phyloP scores from a whole-genome alignment of 352 stramenopile genomes.

The Phytophthora palmivora region DNA sequence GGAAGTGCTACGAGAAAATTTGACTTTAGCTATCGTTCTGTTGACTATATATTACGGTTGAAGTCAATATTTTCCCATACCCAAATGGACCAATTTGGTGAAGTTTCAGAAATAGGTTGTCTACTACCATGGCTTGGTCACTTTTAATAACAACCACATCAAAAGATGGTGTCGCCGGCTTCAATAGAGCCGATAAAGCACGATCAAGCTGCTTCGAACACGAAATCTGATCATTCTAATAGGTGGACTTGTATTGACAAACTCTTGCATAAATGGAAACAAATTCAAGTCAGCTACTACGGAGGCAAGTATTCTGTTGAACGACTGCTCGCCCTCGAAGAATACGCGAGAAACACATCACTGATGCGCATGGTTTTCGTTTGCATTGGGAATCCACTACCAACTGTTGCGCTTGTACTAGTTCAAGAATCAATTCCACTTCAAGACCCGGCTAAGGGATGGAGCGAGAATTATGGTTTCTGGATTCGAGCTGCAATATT shows the following conservation, averaged over 20 bases:
- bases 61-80: too few species aligned
- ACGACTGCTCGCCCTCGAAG: constrained; percentile 18
- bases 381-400: constrained; percentile 17
- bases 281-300: constrained; percentile 26
- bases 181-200: background rate
- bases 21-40: background rate
- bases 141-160: too few species aligned
- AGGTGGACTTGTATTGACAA: background rate
- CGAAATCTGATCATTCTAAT: too few species aligned
- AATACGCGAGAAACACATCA: constrained; percentile 15
- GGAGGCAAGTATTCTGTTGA: constrained; percentile 32
- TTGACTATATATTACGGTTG: too few species aligned
- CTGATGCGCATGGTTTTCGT: constrained; percentile 8
- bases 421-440: constrained; percentile 24
- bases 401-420: constrained; percentile 7
- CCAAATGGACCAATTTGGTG: too few species aligned
- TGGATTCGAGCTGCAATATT: constrained; percentile 28
- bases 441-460: constrained; percentile 20
- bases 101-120: too few species aligned
- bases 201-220: background rate
- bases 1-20: background rate
- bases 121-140: background rate
- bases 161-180: constrained; percentile 1
- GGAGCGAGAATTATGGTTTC: constrained; percentile 26
- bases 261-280: constrained; percentile 1